Conservation (phyloP, 192 early-diverging fungal species). For the Dimargaris verticillata region DNA sequence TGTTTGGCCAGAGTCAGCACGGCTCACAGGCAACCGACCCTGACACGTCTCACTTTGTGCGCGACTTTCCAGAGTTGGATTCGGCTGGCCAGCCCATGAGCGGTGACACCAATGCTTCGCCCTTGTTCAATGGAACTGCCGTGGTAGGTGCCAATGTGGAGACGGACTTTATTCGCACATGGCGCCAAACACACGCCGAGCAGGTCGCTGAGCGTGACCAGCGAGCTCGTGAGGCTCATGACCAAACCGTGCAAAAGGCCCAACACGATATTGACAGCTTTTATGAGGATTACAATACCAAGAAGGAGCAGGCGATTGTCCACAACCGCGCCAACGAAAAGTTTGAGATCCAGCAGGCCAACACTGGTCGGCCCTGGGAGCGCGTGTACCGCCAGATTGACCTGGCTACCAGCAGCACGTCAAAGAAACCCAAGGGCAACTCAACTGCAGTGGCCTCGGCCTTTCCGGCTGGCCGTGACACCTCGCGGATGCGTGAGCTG, state of each 20-base stretch:
- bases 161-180: slow-evolving; percentile 28
- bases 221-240: slow-evolving; percentile 28
- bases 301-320: slow-evolving; percentile 42
- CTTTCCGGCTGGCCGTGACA: slow-evolving; percentile 29
- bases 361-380: slow-evolving; percentile 53
- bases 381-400: slow-evolving; percentile 50
- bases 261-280: slow-evolving; percentile 53
- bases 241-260: slow-evolving; percentile 40
- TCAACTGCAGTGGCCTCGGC: slow-evolving; percentile 11
- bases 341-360: slow-evolving; percentile 29
- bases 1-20: not conserved
- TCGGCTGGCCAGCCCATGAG: not conserved
- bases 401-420: slow-evolving; percentile 25
- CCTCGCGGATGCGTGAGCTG: slow-evolving; percentile 49
- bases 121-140: not conserved
- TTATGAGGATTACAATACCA: slow-evolving; percentile 68
- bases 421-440: slow-evolving; percentile 22
- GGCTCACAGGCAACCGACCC: not conserved
- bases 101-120: slow-evolving; percentile 15
- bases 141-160: slow-evolving; percentile 16
- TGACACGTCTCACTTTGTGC: not conserved
- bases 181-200: slow-evolving; percentile 42
- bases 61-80: slow-evolving; percentile 4
- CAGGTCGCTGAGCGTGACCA: slow-evolving; percentile 42
- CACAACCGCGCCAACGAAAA: slow-evolving; percentile 37